Evolutionary conservation across 495 filamentous ascomycete genomes (phyloP).

Genomic region (Neurospora sp.): DNA sequence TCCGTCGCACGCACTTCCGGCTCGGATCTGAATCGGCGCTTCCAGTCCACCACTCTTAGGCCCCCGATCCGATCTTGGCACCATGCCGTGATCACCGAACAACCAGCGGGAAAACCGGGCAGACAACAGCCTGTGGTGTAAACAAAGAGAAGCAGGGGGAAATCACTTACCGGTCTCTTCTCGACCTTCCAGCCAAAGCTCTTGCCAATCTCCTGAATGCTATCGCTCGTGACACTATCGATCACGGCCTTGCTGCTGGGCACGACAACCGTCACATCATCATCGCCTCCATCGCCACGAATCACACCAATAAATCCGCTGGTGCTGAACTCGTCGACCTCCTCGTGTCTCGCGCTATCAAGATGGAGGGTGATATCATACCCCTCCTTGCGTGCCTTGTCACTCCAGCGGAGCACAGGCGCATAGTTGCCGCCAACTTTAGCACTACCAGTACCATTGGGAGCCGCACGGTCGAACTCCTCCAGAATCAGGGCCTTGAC

Average conservation of each 20-base stretch:
- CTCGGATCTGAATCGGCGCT: background rate
- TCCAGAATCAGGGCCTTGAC: constrained; percentile 73
- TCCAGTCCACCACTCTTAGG: background rate
- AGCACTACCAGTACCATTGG: constrained; percentile 61
- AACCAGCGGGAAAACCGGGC: background rate
- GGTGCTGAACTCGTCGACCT: constrained; percentile 86
- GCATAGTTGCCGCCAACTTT: constrained; percentile 77
- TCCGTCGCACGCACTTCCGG: background rate
- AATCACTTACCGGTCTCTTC: constrained; percentile 37
- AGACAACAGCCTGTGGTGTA: background rate
- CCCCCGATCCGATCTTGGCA: background rate
- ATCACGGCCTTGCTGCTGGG: constrained; percentile 77
- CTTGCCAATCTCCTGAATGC: constrained; percentile 55
- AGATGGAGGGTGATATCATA: constrained; percentile 83
- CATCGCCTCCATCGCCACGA: constrained; percentile 41
- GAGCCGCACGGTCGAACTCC: constrained; percentile 64
- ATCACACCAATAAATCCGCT: constrained; percentile 72
- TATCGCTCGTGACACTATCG: constrained; percentile 68
- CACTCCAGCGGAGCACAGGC: constrained; percentile 72
- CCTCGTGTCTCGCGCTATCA: constrained; percentile 66
- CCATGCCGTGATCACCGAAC: background rate
- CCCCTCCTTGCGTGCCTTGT: constrained; percentile 58
- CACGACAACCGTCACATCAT: constrained; percentile 54
- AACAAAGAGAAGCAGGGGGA: background rate
- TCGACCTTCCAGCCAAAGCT: constrained; percentile 61